phyloP scores from a whole-genome alignment of 2,329 filamentous ascomycete species.

The Scedosporium aurantiacum region DNA sequence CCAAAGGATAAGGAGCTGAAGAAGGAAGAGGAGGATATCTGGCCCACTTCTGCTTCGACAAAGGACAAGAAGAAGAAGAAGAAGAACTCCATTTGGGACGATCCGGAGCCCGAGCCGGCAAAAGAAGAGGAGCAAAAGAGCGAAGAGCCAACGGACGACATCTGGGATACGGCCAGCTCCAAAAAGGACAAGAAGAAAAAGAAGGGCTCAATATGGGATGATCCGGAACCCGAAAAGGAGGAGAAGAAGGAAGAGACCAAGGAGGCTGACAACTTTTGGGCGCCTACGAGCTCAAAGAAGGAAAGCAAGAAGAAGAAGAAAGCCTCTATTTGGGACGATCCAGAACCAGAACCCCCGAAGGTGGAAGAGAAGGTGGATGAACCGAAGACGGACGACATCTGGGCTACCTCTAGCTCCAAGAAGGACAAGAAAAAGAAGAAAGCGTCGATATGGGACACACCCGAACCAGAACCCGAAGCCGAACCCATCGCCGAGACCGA shows the following conservation, averaged over 20 bases:
- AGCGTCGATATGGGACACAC: conserved; percentile 8
- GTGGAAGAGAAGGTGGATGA: conserved; percentile 14
- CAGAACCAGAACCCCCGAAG: conserved; percentile 15
- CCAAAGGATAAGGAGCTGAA: conserved; percentile 9
- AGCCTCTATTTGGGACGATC: conserved; percentile 11
- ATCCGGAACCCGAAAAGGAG: conserved; percentile 11
- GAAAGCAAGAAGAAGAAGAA: conserved; percentile 29
- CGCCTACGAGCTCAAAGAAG: conserved; percentile 18
- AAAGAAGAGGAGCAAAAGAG: conserved; percentile 12
- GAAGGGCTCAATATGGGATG: conserved; percentile 16
- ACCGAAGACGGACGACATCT: conserved; percentile 11
- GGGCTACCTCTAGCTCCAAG: conserved; percentile 12
- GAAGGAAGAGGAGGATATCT: conserved; percentile 8
- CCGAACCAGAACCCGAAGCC: conserved; percentile 10
- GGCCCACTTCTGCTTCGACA: conserved; percentile 16
- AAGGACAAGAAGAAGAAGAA: conserved; percentile 24
- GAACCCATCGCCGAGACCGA: conserved; percentile 12
- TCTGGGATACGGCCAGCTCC: conserved; percentile 12
- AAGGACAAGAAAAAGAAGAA: conserved; percentile 23
- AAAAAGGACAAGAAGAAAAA: conserved; percentile 24
- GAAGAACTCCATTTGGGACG: conserved; percentile 11
- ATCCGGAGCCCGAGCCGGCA: conserved; percentile 13
- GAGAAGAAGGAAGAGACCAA: conserved; percentile 11
- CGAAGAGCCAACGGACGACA: conserved; percentile 7
- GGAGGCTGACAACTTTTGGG: conserved; percentile 7